Evolutionary conservation across 1,284 basidiomycete genomes (phyloP), one percentile per base, ranked within the genome.

Genomic region (Marasmius tenuissimus): DNA sequence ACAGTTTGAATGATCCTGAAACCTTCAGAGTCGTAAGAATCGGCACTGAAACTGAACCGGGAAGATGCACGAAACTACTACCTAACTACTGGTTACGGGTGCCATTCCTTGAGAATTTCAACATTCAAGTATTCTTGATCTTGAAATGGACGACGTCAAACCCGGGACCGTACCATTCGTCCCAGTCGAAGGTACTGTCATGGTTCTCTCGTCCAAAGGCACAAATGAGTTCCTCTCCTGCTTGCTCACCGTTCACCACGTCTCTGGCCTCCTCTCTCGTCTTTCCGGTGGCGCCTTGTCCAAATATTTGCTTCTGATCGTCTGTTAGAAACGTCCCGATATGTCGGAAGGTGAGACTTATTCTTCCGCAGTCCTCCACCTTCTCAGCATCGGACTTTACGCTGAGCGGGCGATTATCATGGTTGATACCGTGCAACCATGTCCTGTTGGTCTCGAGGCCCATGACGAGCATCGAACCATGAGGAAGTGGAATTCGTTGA

Each of bases 401-500:
- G 7, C 70, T 63, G 8, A 78, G 61, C 2, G 82, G 81, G 3
- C 90, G 86, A 65, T 88, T 91, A 76, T 91, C 91, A 56, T 84
- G 83, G 61, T 85, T 84, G 63, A 92, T 87, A 48, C 81, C 83
- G 66, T 92, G 90, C 64, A 89, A 74, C 87, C 89, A 92, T 63
- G 78, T 78, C 58, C 76, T 76, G 66, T 92, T 92, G 59, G 90
- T 92, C 60, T 80, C 77, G 5, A 85, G 80, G 1, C 90, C 89
- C 76, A 92, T 78, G 60, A 90, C 83, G 69, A 92, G 91, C 79
- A 92, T 86, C 11, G 88, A 91, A 69, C 90, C 92, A 67, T 92
- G 85, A 1, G 88, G 89, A 0, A 92, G 81, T 1, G 85, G 85
- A 38, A 92, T 81, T 61, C 84, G 85, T 69, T 90, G 87, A 0